These are phyloP conservation scores for Phyllosticta capitalensis DNA, from an alignment of 2,329 filamentous ascomycete species.

Conservation along the genomic window DNA sequence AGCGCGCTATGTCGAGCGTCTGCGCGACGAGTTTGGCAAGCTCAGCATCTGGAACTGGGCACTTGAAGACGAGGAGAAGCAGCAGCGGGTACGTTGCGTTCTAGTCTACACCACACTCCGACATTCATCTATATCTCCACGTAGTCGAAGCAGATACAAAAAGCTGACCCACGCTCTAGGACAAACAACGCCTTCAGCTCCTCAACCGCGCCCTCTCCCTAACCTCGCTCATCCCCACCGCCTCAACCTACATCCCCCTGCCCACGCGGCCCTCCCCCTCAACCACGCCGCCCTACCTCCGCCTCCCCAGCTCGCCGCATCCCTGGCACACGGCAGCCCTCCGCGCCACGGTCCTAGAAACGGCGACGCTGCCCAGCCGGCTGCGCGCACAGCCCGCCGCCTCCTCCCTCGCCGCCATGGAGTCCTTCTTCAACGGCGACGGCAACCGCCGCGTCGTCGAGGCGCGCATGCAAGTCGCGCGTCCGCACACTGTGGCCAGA, in stretches of 20 bases:
- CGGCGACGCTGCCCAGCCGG: conserved; percentile 65
- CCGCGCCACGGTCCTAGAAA: conserved; percentile 68
- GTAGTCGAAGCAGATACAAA: conserved; percentile 4
- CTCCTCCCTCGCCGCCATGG: conserved; percentile 52
- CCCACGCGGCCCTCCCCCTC: conserved; percentile 50
- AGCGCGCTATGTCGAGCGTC: conserved; percentile 44
- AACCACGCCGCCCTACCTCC: conserved; percentile 52
- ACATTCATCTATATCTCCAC: conserved; percentile 10
- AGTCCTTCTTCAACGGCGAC: conserved; percentile 59
- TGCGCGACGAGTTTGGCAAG: conserved; percentile 76
- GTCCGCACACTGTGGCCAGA: conserved; percentile 23
- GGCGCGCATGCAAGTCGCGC: conserved; percentile 55
- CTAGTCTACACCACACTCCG: background rate
- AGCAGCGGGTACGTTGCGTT: background rate
- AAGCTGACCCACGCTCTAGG: conserved; percentile 27
- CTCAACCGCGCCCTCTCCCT: conserved; percentile 68
- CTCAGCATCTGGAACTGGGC: conserved; percentile 81
- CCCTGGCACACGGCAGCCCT: conserved; percentile 75
- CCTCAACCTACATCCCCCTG: conserved; percentile 71
- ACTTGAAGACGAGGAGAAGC: conserved; percentile 49
- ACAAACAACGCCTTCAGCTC: conserved; percentile 54
- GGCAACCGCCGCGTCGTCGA: conserved; percentile 74
- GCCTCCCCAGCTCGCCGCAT: conserved; percentile 48
- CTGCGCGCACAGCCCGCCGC: conserved; percentile 41
- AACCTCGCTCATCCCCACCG: conserved; percentile 56